These are phyloP conservation scores for Epichloe gansuensis DNA, from an alignment of 2,329 filamentous ascomycete species.

Conservation along the genomic window DNA sequence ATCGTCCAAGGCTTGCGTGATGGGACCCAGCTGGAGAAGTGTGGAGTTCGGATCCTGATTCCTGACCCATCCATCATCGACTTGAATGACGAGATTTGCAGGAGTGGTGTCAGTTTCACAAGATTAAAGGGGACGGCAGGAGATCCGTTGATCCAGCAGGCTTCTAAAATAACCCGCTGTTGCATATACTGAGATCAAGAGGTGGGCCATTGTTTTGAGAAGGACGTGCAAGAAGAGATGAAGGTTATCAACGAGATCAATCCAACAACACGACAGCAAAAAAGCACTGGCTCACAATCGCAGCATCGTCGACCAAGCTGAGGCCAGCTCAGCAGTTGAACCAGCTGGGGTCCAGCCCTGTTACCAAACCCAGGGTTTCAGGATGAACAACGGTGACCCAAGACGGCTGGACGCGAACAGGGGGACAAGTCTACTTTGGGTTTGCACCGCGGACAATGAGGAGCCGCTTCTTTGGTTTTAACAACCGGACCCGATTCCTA, in stretches of 20 bases:
- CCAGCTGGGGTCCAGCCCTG: not conserved
- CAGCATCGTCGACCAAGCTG: not conserved
- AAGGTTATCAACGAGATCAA: not conserved
- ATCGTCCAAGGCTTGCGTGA: not conserved
- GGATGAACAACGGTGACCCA: not conserved
- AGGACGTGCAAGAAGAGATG: not conserved
- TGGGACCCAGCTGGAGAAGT: constrained; percentile 2
- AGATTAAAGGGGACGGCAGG: not conserved
- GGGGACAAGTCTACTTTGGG: not conserved
- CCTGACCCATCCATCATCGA: not conserved
- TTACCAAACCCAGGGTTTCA: not conserved
- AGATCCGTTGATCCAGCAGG: not conserved
- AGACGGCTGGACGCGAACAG: not conserved
- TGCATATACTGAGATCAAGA: too few relatives aligned
- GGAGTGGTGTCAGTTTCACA: not conserved
- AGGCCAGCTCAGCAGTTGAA: not conserved
- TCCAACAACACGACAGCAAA: not conserved
- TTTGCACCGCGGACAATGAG: constrained; percentile 2
- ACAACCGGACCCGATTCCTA: constrained; percentile 1
- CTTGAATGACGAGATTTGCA: not conserved
- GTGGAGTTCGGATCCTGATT: constrained; percentile 2
- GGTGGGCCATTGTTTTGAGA: not conserved
- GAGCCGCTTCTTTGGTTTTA: not conserved
- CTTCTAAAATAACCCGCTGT: too few relatives aligned
- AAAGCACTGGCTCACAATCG: not conserved